Evolutionary conservation across 2,329 filamentous ascomycete species (phyloP).

Genomic region (Ophiognomonia clavigignenti-juglandacearum): DNA sequence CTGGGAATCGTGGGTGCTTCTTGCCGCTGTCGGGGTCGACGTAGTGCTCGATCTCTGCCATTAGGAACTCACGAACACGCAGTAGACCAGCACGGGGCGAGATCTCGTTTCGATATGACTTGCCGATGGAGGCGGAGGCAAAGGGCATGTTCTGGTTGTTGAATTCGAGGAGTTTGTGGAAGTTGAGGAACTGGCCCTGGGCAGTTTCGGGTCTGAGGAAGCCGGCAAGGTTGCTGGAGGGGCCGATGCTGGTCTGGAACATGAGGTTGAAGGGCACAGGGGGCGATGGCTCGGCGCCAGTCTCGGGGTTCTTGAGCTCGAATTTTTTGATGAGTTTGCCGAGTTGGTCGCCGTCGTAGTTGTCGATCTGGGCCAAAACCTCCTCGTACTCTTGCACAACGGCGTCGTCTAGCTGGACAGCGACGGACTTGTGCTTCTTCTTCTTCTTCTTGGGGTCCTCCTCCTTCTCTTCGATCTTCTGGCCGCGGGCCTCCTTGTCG

Average conservation of each 20-base stretch:
- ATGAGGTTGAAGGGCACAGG: slow-evolving; percentile 97
- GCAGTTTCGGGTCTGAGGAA: slow-evolving; percentile 93
- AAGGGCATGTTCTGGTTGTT: slow-evolving; percentile 96
- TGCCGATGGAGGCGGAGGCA: slow-evolving; percentile 93
- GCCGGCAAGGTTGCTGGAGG: slow-evolving; percentile 79
- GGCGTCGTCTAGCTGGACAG: slow-evolving; percentile 80
- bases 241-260: slow-evolving; percentile 95
- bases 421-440: slow-evolving; percentile 68
- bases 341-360: slow-evolving; percentile 83
- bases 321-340: slow-evolving; percentile 86
- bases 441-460: slow-evolving; percentile 76
- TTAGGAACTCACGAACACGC: slow-evolving; percentile 93
- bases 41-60: slow-evolving; percentile 99
- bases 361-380: slow-evolving; percentile 88
- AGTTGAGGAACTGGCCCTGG: slow-evolving; percentile 97
- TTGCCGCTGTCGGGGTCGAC: slow-evolving; percentile 94
- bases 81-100: slow-evolving; percentile 87
- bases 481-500: slow-evolving; percentile 85
- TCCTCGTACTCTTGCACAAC: slow-evolving; percentile 88
- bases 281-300: slow-evolving; percentile 68
- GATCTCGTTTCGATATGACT: slow-evolving; percentile 97
- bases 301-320: slow-evolving; percentile 83
- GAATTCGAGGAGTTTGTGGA: slow-evolving; percentile 92
- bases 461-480: slow-evolving; percentile 74
- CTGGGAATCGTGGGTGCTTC: slow-evolving; percentile 83